Evolutionary conservation across 169 alveolate genomes (phyloP), one percentile per base, ranked within the genome.

Genomic region (Theileria annulata): DNA sequence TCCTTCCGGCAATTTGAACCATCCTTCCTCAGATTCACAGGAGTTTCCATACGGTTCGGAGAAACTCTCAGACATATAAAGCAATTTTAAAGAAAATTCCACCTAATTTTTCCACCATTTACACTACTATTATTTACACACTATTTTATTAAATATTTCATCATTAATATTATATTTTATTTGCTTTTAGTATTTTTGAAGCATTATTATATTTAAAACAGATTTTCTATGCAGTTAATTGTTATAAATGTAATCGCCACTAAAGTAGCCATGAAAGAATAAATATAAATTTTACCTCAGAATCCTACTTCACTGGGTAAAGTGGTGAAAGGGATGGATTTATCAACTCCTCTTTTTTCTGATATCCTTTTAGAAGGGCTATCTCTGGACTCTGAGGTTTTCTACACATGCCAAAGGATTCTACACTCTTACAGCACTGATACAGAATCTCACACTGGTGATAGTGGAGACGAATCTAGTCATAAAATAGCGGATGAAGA

Each of bases 321-420:
- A 35, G 47, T 35, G 8, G 13, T 35, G 47, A 35, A 35, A 35
- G 47, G 47, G 47, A 67, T 67, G 75, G 75, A 67, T 67, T 21
- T 21, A 25, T 31, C 60, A 25, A 5, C 75, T 21, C 58, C 58
- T 1, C 47, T 28, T 10, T 31, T 48, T 47, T 42, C 27, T 30
- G 49, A 42, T 25, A 27, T 51, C 62, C 74, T 2, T 2, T 49
- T 82, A n/a, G 88, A 82, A 21, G 85, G 76, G 2, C 47, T 75
- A 10, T 67, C 71, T 3, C 51, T 27, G 23, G 88, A 82, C 25
- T 49, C 51, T 23, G 88, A 82, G 15, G 88, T 80, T 56, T 19
- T 49, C 8, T 1, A 2, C 15, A 77, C 86, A 21, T 82, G 88
- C 19, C 66, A 42, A 27, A 64, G 56, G 3, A 51, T 82, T 25